These are phyloP conservation scores for Phyllosticta paracitricarpa DNA, from an alignment of 2,329 filamentous ascomycete species.

Conservation along the genomic window DNA sequence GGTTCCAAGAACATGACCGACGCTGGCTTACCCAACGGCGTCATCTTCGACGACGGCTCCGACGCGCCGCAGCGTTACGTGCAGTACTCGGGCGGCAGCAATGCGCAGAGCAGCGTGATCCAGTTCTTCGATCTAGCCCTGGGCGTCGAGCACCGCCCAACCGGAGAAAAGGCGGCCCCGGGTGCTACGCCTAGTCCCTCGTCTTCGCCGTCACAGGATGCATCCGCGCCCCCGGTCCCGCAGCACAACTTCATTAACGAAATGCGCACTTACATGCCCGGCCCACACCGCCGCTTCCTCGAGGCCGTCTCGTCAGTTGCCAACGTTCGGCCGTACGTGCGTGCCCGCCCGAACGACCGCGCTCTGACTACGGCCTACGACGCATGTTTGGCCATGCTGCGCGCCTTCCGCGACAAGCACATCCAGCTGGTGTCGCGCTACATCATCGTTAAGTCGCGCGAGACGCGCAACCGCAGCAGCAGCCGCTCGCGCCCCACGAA, in stretches of 20 bases:
- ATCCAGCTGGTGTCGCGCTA: constrained; percentile 94
- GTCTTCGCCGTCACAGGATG: constrained; percentile 30
- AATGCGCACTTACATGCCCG: constrained; percentile 97
- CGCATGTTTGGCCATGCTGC: constrained; percentile 73
- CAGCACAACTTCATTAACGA: constrained; percentile 89
- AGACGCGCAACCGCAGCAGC: constrained; percentile 55
- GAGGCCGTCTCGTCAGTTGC: constrained; percentile 67
- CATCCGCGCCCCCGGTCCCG: constrained; percentile 32
- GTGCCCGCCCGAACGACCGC: constrained; percentile 49
- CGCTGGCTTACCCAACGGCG: constrained; percentile 76
- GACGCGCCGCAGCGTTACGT: constrained; percentile 55
- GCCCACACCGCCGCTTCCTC: constrained; percentile 80
- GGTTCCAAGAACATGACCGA: constrained; percentile 98
- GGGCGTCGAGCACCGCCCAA: constrained; percentile 81
- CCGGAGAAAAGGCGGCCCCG: constrained; percentile 53
- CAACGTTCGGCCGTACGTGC: constrained; percentile 80
- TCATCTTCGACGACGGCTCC: constrained; percentile 76
- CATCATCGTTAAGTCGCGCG: constrained; percentile 79
- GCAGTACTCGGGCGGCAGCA: constrained; percentile 88
- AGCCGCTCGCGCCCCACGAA: constrained; percentile 51
- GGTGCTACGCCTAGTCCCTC: constrained; percentile 11
- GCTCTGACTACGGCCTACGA: constrained; percentile 76
- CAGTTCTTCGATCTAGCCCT: constrained; percentile 95
- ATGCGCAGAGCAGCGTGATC: constrained; percentile 91
- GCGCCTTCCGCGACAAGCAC: constrained; percentile 78